Base-by-base conservation (phyloP, 2,329 filamentous ascomycete species). In the Metarhizium anisopliae region DNA sequence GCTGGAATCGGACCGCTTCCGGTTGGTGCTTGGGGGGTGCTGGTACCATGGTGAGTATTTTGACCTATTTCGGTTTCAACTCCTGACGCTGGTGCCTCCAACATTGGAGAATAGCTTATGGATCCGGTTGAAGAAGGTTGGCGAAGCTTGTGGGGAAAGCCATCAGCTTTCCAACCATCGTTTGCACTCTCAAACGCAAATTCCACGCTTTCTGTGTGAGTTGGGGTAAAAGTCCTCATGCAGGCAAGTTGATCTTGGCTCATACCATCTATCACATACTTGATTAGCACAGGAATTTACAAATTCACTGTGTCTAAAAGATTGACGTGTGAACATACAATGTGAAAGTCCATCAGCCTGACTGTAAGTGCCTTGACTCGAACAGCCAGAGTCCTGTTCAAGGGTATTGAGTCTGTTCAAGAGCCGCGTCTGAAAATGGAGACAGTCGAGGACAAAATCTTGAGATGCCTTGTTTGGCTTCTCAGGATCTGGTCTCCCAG, bases 391-490 rank as follows among this genome's bases (percentile, higher is more conserved):
- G 4, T 64, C 60, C 5, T 59, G 59, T 45, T 61, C 60, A 0
- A 60, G 51, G 10, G 50, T 59, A 50, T 62, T 63, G 14, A 64
- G 57, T 18, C 62, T 60, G 20, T 62, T 56, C 14, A 64, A 43
- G 11, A 66, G 43, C 50, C 65, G 64, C 4, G 59, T 54, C 55
- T 67, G 65, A 49, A 66, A 62, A 11, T 57, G 60, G 16, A 66
- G 50, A 47, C 61, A 66, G 55, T 67, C 61, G 43, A 64, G 54
- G 14, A 64, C 59, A 52, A 64, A 64, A 16, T 63, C 59, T 4
- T 62, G 59, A 7, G 60, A 58, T 3, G 58, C 47, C 14, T 58
- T 60, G 38, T 54, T 56, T 7, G 50, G 32, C 7, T 45, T 52
- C 4, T 62, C 62, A 29, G 50, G 8, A 4, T 51, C 53, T 1